Evolutionary conservation across 768 basidiomycete species (phyloP), one percentile per base, ranked within the genome.

Genomic region (Daedaleopsis nitida): DNA sequence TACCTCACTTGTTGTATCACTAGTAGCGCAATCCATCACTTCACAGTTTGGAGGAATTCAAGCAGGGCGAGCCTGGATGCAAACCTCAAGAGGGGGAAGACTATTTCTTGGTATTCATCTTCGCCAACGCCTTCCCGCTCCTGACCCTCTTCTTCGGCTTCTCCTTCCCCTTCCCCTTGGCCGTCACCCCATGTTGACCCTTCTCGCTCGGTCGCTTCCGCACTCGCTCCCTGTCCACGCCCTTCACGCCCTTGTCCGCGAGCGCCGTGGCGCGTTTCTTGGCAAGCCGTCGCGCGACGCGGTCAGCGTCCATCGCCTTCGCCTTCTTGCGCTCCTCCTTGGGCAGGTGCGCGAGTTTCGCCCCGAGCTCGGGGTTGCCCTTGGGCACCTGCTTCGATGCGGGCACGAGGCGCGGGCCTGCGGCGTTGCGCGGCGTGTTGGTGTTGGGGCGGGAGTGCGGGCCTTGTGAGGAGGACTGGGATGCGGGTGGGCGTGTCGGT

Each of bases 291-390:
- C 96, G 79, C 44, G 88, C 90, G 44, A 94, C 79, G 27, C 96
- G 87, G 60, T 92, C 92, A 1, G 86, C 80, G 72, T 98, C 89
- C 23, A 81, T 69, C 3, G 87, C 81, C 75, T 99, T 99, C 62
- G 79, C 84, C 45, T 83, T 79, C 78, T 96, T 97, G 61, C 96
- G 84, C 63, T 90, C 92, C 21, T 92, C 90, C 74, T 95, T 95
- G 16, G 89, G 83, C 43, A 98, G 77, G 54, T 86, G 82, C 35
- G 83, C 85, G 32, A 98, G 78, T 69, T 87, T 87, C 67, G 85
- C 85, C 11, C 95, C 96, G 5, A 97, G 85, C 6, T 75, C 70
- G 0, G 94, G 92, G 71, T 98, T 87, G 19, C 95, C 94, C 69
- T 91, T 91, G 0, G 91, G 88, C 49, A 87, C 68, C 12, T 74